Evolutionary conservation across 2,329 filamentous ascomycete genomes (phyloP), one percentile per base, ranked within the genome.

Genomic region (Trichothecium roseum): DNA sequence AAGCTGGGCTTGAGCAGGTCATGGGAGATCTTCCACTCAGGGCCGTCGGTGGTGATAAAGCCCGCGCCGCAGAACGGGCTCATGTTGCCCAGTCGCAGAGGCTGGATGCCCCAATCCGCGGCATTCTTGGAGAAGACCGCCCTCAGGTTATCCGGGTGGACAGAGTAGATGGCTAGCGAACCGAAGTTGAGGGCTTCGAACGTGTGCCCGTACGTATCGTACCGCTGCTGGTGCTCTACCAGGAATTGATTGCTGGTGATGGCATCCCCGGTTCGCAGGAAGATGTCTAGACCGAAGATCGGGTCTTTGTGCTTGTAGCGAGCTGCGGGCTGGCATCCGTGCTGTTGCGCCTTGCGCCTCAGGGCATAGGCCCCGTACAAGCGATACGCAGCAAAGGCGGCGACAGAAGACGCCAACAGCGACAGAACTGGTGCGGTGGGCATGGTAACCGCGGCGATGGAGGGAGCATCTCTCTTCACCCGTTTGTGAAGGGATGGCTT

Each of bases 201-300:
- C 4, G 31, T 33, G 6, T 22, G 31, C 18, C 31, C 31, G 17
- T 33, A 33, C 7, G 31, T 33, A n/a, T n/a, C n/a, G 33, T 35
- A 35, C 4, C 33, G 33, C 24, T 26, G 33, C 22, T 35, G 33
- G 20, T 35, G 33, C 33, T 35, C 33, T 12, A 28, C 15, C n/a
- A 35, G 33, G 33, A 35, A 35, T 18, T 35, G 5, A 22, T 35
- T 35, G 9, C 28, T 35, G 24, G 20, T 8, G 14, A 35, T 35
- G 20, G 33, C 33, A 17, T 35, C 33, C 9, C 20, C 33, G 20
- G 33, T 35, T n/a, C 33, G 33, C 3, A 35, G 33, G 33, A 35
- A 35, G 20, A 35, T 35, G 14, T 35, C 33, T 15, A 35, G 33
- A 17, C 33, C 33, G 22, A 35, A 35, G 9, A 35, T 15, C 8